Base-by-base conservation (phyloP, 305 asterid genomes). In the Fraxinus xanthoxyloides region DNA sequence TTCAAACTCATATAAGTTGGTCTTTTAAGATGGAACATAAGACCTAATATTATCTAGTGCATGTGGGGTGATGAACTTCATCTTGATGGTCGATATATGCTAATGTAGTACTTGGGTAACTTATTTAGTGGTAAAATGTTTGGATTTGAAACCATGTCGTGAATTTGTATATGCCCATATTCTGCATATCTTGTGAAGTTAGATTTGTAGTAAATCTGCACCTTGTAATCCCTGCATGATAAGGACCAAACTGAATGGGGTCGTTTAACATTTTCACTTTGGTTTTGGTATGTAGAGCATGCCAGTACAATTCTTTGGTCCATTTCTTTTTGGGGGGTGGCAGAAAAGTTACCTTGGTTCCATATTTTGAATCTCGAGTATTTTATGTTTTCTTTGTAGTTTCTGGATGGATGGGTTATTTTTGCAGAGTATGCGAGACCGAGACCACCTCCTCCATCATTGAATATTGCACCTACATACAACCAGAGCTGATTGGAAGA, bases 361-460 rank as follows among this genome's bases (percentile, higher is more conserved):
- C 35, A 12, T 32, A 5, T 59, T 59, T 59, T 19, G 28, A 59
- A 59, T 59, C 15, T 6, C 21, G 69, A 21, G 10, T 59, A 59
- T 59, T 12, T 2, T 15, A 13, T 46, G n/a, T 46, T 13, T 46
- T 46, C 82, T 78, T 85, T 81, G 83, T 69, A 88, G 91, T 86
- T 81, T 82, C 75, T 88, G 77, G 91, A 88, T 79, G 91, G 87
- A 15, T 88, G 91, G 90, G 90, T 88, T 15, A 88, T 88, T 73
- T 88, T 86, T 80, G 91, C 84, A 0, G 90, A 88, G 87, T 83
- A 88, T 75, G 88, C 91, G 79, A 83, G 87, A 80, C 86, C 86
- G 31, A 88, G 89, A 85, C 78, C 43, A 32, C 81, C 80, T 30
- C 87, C 84, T 75, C 81, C 87, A 32, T 82, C 78, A 3, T 40